These are phyloP conservation scores for Penicillium sumatraense DNA, from an alignment of 2,329 filamentous ascomycete genomes.

Conservation along the genomic window DNA sequence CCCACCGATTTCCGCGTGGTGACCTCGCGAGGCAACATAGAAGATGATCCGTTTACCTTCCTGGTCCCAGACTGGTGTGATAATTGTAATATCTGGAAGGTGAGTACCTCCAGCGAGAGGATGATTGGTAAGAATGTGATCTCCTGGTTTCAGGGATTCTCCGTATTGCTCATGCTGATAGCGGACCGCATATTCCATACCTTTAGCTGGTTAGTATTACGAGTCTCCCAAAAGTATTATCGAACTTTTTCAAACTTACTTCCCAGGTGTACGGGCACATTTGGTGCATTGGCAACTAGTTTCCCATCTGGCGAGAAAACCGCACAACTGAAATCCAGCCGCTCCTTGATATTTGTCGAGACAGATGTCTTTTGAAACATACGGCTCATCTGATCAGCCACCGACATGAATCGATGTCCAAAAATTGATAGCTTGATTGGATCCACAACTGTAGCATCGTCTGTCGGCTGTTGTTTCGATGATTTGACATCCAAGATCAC, in stretches of 20 bases:
- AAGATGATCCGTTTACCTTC: conserved; percentile 67
- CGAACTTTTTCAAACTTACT: no score
- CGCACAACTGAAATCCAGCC: conserved; percentile 78
- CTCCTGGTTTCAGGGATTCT: no score
- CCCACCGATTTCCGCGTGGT: conserved; percentile 71
- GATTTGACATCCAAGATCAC: not conserved
- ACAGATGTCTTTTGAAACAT: conserved; percentile 77
- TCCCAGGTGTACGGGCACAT: conserved; percentile 77
- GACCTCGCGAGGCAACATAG: conserved; percentile 74
- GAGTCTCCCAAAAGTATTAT: no score
- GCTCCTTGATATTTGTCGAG: conserved; percentile 79
- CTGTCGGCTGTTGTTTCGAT: not conserved
- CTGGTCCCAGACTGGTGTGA: conserved; percentile 75
- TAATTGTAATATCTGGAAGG: conserved; percentile 75
- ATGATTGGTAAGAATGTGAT: no score
- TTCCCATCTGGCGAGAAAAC: conserved; percentile 76
- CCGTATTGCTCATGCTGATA: no score
- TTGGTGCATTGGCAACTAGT: conserved; percentile 68
- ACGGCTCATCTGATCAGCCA: conserved; percentile 81
- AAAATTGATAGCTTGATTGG: conserved; percentile 79
- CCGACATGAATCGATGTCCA: conserved; percentile 80
- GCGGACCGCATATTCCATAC: no score
- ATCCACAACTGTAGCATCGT: conserved; percentile 66
- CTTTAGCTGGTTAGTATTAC: no score
- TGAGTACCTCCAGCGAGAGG: conserved; percentile 81